Evolutionary conservation across 2,329 filamentous ascomycete species (phyloP).

Genomic region (Cercospora beticola): DNA sequence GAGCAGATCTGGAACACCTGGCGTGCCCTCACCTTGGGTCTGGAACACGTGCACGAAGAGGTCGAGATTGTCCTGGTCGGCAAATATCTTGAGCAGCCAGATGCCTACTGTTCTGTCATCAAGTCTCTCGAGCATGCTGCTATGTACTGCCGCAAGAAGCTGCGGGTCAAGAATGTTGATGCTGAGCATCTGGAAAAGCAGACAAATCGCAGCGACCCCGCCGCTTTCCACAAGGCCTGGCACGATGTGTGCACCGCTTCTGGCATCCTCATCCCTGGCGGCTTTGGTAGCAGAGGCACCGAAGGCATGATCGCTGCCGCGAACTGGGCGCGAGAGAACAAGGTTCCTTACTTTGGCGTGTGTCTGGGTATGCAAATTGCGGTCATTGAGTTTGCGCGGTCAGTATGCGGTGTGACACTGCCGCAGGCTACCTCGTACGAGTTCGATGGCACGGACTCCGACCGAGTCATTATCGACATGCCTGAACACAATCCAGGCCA

Average conservation of each 20-base stretch:
- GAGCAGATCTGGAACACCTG: constrained; percentile 73
- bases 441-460: constrained; percentile 58
- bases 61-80: constrained; percentile 86
- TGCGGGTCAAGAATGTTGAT: constrained; percentile 83
- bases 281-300: constrained; percentile 78
- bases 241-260: constrained; percentile 70
- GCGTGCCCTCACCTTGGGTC: constrained; percentile 67
- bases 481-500: constrained; percentile 77
- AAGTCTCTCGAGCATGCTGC: constrained; percentile 89
- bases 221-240: constrained; percentile 78
- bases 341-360: constrained; percentile 81
- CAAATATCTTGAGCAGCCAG: constrained; percentile 83
- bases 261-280: constrained; percentile 69
- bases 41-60: constrained; percentile 65
- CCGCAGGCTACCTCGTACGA: constrained; percentile 57
- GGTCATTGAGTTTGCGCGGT: constrained; percentile 82
- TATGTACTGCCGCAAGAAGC: constrained; percentile 78
- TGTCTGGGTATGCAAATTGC: constrained; percentile 92
- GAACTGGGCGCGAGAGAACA: constrained; percentile 82
- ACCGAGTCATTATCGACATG: constrained; percentile 85
- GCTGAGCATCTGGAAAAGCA: constrained; percentile 76
- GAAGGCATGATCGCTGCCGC: constrained; percentile 87
- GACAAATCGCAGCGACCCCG: constrained; percentile 61
- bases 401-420: constrained; percentile 63
- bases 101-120: constrained; percentile 79